Percentiles rank a stretch among this genome's conserved stretches.
phyloP scores from a whole-genome alignment of 352 stramenopile species.

The Phytophthora lateralis region DNA sequence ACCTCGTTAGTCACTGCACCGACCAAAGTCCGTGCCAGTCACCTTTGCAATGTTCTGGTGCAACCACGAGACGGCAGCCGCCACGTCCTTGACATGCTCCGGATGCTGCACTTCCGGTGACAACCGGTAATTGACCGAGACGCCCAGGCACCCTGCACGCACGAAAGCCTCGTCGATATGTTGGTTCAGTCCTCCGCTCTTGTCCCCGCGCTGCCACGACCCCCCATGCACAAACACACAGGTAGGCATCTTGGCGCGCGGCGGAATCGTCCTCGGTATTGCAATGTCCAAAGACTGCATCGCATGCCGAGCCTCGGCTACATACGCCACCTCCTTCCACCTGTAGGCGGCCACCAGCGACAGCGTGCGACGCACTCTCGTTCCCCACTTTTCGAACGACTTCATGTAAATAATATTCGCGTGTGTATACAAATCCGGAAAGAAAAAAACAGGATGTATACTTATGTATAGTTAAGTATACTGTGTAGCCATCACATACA shows the following conservation, averaged over 20 bases:
- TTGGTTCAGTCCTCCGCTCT: constrained; percentile 64
- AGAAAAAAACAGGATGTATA: no score
- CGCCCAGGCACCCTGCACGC: constrained; percentile 52
- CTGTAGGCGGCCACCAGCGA: constrained; percentile 40
- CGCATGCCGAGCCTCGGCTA: constrained; percentile 34
- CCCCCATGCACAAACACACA: constrained; percentile 87
- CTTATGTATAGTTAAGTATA: no score
- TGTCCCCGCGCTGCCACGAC: constrained; percentile 86
- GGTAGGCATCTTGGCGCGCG: constrained; percentile 48
- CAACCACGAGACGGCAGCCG: constrained; percentile 66
- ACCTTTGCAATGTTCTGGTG: constrained; percentile 74
- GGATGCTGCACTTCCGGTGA: constrained; percentile 80
- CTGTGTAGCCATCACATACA: no score
- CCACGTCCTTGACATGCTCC: constrained; percentile 69
- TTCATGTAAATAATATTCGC: no score
- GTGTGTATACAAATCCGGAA: no score
- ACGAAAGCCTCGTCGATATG: constrained; percentile 70
- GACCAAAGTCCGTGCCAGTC: constrained; percentile 2
- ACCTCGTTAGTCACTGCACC: background rate
- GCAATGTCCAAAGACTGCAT: constrained; percentile 76
- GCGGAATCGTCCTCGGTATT: constrained; percentile 41
- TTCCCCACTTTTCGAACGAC: no score
- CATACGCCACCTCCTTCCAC: constrained; percentile 80
- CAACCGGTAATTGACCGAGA: constrained; percentile 84
- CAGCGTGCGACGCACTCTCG: constrained; percentile 39